These are phyloP conservation scores for Testicularia cyperi DNA, from an alignment of 1,284 basidiomycete genomes.

Conservation along the genomic window DNA sequence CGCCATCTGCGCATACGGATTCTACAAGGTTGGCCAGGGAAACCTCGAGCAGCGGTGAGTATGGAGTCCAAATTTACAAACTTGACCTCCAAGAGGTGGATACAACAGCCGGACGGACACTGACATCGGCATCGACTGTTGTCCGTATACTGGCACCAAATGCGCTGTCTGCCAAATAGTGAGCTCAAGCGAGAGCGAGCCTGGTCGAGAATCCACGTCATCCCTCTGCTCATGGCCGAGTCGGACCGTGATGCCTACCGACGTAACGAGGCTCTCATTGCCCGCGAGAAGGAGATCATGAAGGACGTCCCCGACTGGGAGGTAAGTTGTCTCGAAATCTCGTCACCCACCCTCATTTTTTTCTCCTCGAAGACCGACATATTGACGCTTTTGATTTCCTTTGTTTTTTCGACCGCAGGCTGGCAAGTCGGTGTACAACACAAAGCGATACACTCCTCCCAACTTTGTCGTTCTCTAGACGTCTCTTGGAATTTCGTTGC, in stretches of 20 bases:
- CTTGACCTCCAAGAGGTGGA: too few relatives aligned
- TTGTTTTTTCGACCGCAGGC: constrained; percentile 62
- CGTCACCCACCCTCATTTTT: not conserved
- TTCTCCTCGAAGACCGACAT: not conserved
- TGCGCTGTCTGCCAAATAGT: constrained; percentile 64
- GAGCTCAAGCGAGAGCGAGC: constrained; percentile 89
- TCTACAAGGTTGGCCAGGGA: constrained; percentile 85
- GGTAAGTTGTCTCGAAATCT: constrained; percentile 28
- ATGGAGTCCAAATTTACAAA: too few relatives aligned
- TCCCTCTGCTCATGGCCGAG: constrained; percentile 83
- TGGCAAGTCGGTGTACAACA: constrained; percentile 83
- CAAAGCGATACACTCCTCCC: constrained; percentile 72
- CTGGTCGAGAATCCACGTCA: constrained; percentile 94
- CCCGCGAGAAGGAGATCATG: constrained; percentile 89
- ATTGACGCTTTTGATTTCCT: not conserved
- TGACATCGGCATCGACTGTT: not conserved
- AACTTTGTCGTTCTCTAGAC: constrained; percentile 63
- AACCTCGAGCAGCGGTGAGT: constrained; percentile 90
- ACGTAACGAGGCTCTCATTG: constrained; percentile 75
- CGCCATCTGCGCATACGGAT: constrained; percentile 84
- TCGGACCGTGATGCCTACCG: constrained; percentile 87
- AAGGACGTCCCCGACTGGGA: constrained; percentile 86
- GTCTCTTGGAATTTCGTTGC: not conserved
- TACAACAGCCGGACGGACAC: too few relatives aligned
- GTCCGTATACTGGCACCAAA: not conserved